Conservation (phyloP, 1,284 basidiomycete genomes). For the Rhodotorula sp. region DNA sequence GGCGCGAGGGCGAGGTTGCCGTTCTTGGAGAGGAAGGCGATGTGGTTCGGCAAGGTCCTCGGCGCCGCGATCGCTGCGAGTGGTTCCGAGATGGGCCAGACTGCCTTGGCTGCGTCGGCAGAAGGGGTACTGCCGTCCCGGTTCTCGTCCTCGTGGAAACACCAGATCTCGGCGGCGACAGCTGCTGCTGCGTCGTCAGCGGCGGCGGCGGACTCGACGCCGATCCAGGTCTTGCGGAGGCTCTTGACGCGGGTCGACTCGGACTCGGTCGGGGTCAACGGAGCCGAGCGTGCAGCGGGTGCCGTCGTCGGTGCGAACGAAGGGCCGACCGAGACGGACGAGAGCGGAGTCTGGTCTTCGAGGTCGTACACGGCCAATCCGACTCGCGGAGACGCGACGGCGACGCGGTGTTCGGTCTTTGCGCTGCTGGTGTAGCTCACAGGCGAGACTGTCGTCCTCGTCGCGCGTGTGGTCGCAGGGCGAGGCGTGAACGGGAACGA, state of each 20-base stretch:
- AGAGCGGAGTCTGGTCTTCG: conserved; percentile 39
- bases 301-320: conserved; percentile 33
- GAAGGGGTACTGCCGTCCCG: conserved; percentile 38
- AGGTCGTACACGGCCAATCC: conserved; percentile 37
- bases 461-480: background rate
- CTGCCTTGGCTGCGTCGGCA: conserved; percentile 28
- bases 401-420: conserved; percentile 23
- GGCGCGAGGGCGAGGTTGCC: conserved; percentile 36
- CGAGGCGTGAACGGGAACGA: conserved; percentile 15
- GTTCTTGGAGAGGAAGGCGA: conserved; percentile 34
- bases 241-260: conserved; percentile 38
- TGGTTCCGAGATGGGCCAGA: conserved; percentile 37
- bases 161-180: conserved; percentile 37
- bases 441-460: conserved; percentile 1
- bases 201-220: conserved; percentile 9
- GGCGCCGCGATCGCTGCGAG: conserved; percentile 33
- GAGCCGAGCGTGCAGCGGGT: conserved; percentile 32
- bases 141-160: conserved; percentile 40
- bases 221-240: conserved; percentile 36
- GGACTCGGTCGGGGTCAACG: conserved; percentile 15
- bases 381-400: conserved; percentile 15
- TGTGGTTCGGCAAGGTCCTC: conserved; percentile 35
- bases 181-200: conserved; percentile 1
- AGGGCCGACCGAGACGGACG: conserved; percentile 38
- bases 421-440: conserved; percentile 20